A percentile compares a stretch with the other conserved stretches of the same genome.
Evolutionary conservation across 192 early-diverging fungal species (phyloP).

Genomic region (Linnemannia hyalina): DNA sequence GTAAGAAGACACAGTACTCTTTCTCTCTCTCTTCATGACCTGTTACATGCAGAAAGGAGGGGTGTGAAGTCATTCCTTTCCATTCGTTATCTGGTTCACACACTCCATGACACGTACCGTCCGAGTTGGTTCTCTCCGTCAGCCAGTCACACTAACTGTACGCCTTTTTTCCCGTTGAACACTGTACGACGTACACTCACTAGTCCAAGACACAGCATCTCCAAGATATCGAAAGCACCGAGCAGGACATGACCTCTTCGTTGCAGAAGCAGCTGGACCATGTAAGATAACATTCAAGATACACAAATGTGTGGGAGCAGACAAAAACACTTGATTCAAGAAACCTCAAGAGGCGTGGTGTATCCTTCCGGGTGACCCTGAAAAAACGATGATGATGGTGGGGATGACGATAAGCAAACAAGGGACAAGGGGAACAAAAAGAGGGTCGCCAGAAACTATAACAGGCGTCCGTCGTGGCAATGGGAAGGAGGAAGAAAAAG

Average conservation of each 20-base stretch:
- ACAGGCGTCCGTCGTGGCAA: background rate
- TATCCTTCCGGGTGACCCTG: background rate
- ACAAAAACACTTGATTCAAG: background rate
- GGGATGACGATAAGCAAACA: background rate
- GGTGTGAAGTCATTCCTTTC: background rate
- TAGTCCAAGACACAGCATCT: slow-evolving; percentile 53
- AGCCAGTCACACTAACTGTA: background rate
- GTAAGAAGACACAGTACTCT: background rate
- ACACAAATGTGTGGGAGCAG: background rate
- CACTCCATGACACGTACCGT: background rate
- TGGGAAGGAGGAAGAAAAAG: too few species aligned
- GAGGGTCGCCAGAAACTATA: background rate
- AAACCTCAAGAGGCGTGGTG: background rate
- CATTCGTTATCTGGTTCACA: background rate
- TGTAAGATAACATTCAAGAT: slow-evolving; percentile 21
- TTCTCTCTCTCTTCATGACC: background rate
- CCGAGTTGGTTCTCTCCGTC: background rate
- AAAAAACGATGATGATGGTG: background rate
- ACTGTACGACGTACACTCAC: background rate
- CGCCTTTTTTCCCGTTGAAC: background rate
- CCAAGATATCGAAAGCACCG: slow-evolving; percentile 53
- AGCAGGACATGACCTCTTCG: slow-evolving; percentile 56
- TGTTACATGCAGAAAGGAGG: background rate
- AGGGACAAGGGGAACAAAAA: background rate
- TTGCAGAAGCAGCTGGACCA: slow-evolving; percentile 58